Evolutionary conservation across 2,329 filamentous ascomycete species (phyloP).

Genomic region (Chrysosporium queenslandicum): DNA sequence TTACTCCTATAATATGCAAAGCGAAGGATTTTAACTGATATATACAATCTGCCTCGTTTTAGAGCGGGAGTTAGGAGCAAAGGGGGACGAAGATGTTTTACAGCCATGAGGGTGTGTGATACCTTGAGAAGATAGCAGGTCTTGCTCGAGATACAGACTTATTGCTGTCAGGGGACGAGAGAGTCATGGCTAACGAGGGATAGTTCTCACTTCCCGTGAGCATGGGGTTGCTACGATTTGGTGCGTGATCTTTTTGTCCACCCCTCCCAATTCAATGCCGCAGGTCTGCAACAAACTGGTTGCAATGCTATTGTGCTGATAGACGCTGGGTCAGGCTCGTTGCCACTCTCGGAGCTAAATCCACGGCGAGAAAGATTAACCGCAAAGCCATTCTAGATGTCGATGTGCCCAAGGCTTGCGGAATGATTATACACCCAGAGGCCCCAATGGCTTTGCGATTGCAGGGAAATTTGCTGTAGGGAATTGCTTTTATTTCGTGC

Average conservation of each 20-base stretch:
- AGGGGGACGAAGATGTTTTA: slow-evolving; percentile 69
- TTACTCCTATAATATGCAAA: neutral
- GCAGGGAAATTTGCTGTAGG: slow-evolving; percentile 73
- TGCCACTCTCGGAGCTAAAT: slow-evolving; percentile 71
- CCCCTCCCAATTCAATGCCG: slow-evolving; percentile 1
- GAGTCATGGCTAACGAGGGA: neutral
- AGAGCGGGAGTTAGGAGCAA: neutral
- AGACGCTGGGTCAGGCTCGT: slow-evolving; percentile 56
- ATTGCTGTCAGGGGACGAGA: neutral
- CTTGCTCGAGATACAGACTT: neutral
- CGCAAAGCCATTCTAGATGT: slow-evolving; percentile 83
- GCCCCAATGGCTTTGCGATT: slow-evolving; percentile 83
- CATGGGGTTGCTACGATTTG: slow-evolving; percentile 93
- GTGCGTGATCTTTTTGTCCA: slow-evolving; percentile 43
- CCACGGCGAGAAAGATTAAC: slow-evolving; percentile 60
- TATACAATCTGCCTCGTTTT: neutral
- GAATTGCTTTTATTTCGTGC: neutral
- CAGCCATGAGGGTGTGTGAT: slow-evolving; percentile 72
- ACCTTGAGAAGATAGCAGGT: neutral
- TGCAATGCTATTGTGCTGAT: neutral
- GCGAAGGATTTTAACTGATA: neutral
- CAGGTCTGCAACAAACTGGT: neutral
- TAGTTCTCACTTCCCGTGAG: slow-evolving; percentile 70
- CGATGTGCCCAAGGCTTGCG: slow-evolving; percentile 74
- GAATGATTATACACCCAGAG: slow-evolving; percentile 74